phyloP scores from a whole-genome alignment of 75 land plant species.

The Sequoia sempervirens region DNA sequence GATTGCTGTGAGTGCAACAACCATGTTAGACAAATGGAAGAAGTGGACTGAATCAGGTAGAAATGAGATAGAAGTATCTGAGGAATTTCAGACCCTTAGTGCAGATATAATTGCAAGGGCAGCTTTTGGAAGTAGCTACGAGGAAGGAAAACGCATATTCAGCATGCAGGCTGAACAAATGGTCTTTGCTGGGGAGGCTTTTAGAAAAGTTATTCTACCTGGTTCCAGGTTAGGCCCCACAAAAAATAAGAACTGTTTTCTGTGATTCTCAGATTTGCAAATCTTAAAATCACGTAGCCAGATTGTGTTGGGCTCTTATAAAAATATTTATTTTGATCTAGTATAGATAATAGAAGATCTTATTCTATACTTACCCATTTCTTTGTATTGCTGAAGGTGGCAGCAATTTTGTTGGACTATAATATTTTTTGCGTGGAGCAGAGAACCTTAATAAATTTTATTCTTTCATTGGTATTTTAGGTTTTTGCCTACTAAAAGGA shows the following conservation, averaged over 20 bases:
- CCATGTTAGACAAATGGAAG: conserved; percentile 52
- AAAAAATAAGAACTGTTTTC: background rate
- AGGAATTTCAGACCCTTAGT: conserved; percentile 35
- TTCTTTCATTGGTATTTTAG: background rate
- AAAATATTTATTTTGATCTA: background rate
- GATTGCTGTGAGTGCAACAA: conserved; percentile 32
- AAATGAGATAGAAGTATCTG: conserved; percentile 61
- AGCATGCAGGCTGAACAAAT: conserved; percentile 36
- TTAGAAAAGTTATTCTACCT: conserved; percentile 30
- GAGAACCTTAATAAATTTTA: background rate
- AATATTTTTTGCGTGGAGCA: background rate
- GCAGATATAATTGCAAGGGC: conserved; percentile 62
- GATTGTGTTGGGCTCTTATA: background rate
- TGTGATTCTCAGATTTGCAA: background rate
- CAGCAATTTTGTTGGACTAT: background rate
- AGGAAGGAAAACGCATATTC: conserved; percentile 59
- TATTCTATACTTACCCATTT: background rate
- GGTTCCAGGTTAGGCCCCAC: conserved; percentile 28
- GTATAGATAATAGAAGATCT: background rate
- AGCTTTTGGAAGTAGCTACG: conserved; percentile 67
- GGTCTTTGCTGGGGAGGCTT: conserved; percentile 17
- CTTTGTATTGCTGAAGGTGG: background rate
- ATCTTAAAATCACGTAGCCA: background rate
- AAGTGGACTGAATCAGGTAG: conserved; percentile 17
- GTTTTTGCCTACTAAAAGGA: conserved; percentile 35